These are phyloP conservation scores for Solanum dulcamara DNA, from an alignment of 257 asterid species.

Conservation along the genomic window DNA sequence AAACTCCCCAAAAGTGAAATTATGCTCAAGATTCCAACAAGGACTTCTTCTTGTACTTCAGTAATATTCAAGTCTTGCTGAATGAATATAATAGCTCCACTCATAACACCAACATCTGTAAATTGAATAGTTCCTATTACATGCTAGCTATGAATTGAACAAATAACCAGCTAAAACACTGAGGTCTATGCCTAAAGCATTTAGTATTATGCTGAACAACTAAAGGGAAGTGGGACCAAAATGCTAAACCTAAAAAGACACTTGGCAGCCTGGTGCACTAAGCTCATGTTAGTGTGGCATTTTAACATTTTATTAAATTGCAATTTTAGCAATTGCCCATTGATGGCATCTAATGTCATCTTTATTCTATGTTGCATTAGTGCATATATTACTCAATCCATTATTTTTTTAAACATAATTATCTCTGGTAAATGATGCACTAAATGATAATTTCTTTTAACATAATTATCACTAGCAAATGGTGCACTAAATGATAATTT, in stretches of 20 bases:
- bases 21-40: slow-evolving; percentile 51
- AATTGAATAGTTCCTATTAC: neutral
- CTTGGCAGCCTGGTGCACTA: neutral
- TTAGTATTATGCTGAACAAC: neutral
- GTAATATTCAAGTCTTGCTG: slow-evolving; percentile 43
- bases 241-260: neutral
- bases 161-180: neutral
- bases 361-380: no score
- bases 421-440: no score
- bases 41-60: slow-evolving; percentile 49
- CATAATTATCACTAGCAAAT: no score
- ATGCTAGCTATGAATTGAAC: neutral
- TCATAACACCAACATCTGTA: slow-evolving; percentile 72
- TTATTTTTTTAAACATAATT: no score
- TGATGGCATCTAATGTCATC: no score
- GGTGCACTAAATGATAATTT: no score
- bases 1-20: slow-evolving; percentile 49
- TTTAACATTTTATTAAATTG: no score
- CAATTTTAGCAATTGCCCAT: no score
- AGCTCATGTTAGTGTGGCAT: no score
- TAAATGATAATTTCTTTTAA: no score
- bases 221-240: neutral
- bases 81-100: slow-evolving; percentile 61
- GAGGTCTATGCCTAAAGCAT: neutral
- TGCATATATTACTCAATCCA: no score